Evolutionary conservation across 805 yeast genomes (phyloP).

Genomic region (Suhomyces sp.): DNA sequence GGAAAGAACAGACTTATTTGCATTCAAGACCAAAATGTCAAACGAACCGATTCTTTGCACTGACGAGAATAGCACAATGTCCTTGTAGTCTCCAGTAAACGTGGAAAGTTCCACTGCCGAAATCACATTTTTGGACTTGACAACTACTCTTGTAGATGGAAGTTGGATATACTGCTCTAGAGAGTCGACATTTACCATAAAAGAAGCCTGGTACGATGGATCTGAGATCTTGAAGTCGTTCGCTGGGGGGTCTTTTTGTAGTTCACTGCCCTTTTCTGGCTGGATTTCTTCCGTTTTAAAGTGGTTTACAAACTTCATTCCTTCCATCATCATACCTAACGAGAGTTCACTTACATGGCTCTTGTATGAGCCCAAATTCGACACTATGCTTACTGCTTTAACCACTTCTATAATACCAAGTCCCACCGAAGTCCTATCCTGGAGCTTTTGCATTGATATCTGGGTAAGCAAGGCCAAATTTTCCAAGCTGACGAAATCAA

Average conservation of each 20-base stretch:
- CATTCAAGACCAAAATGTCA: slow-evolving; percentile 8
- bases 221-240: background rate
- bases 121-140: background rate
- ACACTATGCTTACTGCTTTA: slow-evolving; percentile 8
- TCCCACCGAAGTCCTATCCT: slow-evolving; percentile 6
- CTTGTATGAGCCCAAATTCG: slow-evolving; percentile 16
- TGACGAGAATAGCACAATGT: background rate
- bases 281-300: background rate
- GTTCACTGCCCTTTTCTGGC: background rate
- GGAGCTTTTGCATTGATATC: background rate
- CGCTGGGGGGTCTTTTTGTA: background rate
- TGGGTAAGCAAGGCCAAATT: slow-evolving; percentile 5
- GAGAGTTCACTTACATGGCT: slow-evolving; percentile 18
- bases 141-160: background rate
- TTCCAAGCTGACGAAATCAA: slow-evolving; percentile 16
- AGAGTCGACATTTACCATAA: background rate
- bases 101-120: background rate
- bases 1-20: slow-evolving; percentile 3
- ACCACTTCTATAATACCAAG: slow-evolving; percentile 9
- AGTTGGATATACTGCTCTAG: slow-evolving; percentile 1
- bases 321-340: slow-evolving; percentile 10
- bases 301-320: background rate
- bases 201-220: background rate
- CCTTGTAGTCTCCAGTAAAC: slow-evolving; percentile 1
- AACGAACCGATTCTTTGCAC: background rate